phyloP scores from a whole-genome alignment of 495 filamentous ascomycete species.

The Aspergillus biplanus region DNA sequence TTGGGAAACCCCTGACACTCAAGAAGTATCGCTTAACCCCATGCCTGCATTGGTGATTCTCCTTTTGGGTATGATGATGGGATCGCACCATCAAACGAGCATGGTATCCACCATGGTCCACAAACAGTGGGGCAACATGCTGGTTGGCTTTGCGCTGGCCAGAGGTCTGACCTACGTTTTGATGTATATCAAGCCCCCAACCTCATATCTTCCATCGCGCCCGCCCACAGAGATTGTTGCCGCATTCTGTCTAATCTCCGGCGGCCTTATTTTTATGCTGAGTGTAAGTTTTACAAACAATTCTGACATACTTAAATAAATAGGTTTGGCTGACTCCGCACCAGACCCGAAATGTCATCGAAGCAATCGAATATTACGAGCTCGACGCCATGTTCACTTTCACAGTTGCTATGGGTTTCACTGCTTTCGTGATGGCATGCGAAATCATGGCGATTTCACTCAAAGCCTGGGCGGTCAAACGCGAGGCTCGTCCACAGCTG shows the following conservation, averaged over 20 bases:
- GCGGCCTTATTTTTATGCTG: conserved; percentile 91
- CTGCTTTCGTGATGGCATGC: conserved; percentile 86
- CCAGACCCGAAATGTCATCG: conserved; percentile 71
- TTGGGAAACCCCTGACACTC: conserved; percentile 64
- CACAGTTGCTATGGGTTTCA: conserved; percentile 84
- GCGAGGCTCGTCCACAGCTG: conserved; percentile 48
- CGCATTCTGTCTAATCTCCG: conserved; percentile 84
- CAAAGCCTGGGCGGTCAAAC: conserved; percentile 84
- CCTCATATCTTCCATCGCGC: conserved; percentile 78
- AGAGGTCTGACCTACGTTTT: conserved; percentile 80
- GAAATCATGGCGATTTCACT: conserved; percentile 76
- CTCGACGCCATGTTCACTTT: conserved; percentile 89
- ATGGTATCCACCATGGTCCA: conserved; percentile 92
- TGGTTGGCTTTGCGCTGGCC: conserved; percentile 79
- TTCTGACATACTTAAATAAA: neutral
- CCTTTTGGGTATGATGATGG: conserved; percentile 92
- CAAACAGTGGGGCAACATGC: conserved; percentile 88
- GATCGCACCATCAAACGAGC: conserved; percentile 81
- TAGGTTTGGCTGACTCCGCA: conserved; percentile 4
- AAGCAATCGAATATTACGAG: conserved; percentile 73
- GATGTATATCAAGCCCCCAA: conserved; percentile 80
- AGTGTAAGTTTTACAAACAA: conserved; percentile 62
- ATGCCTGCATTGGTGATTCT: conserved; percentile 86
- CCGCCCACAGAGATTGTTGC: conserved; percentile 90
- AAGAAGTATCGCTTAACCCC: conserved; percentile 82